A percentile compares a stretch with the other conserved stretches of the same genome.
phyloP scores from a whole-genome alignment of 2,329 filamentous ascomycete species.

The Phaeosphaeriaceae sp. region DNA sequence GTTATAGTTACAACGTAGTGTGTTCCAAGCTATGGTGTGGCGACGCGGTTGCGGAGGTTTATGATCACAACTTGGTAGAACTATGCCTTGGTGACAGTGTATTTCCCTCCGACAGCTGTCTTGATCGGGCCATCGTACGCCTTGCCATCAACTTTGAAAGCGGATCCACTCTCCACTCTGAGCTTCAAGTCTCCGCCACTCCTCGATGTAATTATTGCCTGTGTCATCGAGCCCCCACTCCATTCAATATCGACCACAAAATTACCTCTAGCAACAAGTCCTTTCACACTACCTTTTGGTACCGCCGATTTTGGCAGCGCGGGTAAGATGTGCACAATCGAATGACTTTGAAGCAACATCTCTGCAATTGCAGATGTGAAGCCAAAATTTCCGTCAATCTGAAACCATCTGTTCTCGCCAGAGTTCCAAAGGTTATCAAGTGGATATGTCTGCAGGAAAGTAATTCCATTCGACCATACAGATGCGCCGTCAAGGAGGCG shows the following conservation, averaged over 20 bases:
- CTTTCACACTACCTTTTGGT: constrained; percentile 17
- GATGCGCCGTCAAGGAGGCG: constrained; percentile 51
- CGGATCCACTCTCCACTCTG: constrained; percentile 15
- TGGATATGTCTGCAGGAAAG: constrained; percentile 13
- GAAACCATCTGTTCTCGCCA: constrained; percentile 41
- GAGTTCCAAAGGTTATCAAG: constrained; percentile 16
- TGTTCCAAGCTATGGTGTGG: no score
- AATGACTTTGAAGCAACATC: constrained; percentile 51
- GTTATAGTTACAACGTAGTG: no score
- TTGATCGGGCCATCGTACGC: constrained; percentile 1
- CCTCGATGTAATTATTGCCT: constrained; percentile 8
- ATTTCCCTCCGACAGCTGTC: background rate
- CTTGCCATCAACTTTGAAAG: constrained; percentile 1
- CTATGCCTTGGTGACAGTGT: background rate
- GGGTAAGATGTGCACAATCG: constrained; percentile 18
- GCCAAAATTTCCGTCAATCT: constrained; percentile 61
- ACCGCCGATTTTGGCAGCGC: constrained; percentile 16
- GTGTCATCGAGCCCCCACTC: constrained; percentile 9
- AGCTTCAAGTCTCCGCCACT: constrained; percentile 23
- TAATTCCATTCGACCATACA: constrained; percentile 35
- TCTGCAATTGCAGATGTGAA: constrained; percentile 56
- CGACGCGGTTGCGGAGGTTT: no score
- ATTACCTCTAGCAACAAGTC: constrained; percentile 18
- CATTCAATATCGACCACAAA: constrained; percentile 28
- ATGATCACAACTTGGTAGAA: no score